Conservation (phyloP, 148 eudicot species). For the Bassia scoparia region DNA sequence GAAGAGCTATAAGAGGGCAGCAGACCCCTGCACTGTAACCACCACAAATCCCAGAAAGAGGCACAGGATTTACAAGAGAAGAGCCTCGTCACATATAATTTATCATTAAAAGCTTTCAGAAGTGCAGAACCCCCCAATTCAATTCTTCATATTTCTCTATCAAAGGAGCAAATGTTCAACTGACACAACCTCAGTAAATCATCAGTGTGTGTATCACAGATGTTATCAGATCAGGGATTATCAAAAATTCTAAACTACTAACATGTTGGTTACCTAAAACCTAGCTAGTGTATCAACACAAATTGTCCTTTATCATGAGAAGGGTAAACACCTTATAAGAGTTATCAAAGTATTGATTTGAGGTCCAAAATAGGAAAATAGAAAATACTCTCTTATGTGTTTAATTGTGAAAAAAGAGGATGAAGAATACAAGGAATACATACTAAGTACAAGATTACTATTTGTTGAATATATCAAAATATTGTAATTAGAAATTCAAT, state of each 20-base stretch:
- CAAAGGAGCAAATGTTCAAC: slow-evolving; percentile 19
- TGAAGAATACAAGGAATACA: too few species aligned
- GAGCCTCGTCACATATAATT: neutral
- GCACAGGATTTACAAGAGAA: slow-evolving; percentile 11
- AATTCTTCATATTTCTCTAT: slow-evolving; percentile 20
- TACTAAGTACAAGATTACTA: too few species aligned
- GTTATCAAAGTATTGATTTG: too few species aligned
- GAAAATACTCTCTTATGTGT: too few species aligned
- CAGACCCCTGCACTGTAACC: neutral
- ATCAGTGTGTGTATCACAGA: neutral
- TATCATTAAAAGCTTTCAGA: slow-evolving; percentile 18
- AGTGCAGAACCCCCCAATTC: slow-evolving; percentile 17
- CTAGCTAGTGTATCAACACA: too few species aligned
- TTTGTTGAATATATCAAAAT: too few species aligned
- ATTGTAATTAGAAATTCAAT: too few species aligned
- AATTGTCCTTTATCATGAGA: too few species aligned
- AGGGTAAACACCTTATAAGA: too few species aligned
- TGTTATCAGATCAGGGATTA: neutral
- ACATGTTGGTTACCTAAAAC: too few species aligned
- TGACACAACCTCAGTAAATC: slow-evolving; percentile 19
- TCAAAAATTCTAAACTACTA: too few species aligned
- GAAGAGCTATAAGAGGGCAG: neutral
- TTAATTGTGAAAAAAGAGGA: too few species aligned
- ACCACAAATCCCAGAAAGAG: slow-evolving; percentile 11
- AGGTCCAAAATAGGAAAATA: neutral